A percentile compares a stretch with the other conserved stretches of the same genome.
phyloP scores from a whole-genome alignment of 1,139 yeast genomes.

The Maudiozyma humilis region DNA sequence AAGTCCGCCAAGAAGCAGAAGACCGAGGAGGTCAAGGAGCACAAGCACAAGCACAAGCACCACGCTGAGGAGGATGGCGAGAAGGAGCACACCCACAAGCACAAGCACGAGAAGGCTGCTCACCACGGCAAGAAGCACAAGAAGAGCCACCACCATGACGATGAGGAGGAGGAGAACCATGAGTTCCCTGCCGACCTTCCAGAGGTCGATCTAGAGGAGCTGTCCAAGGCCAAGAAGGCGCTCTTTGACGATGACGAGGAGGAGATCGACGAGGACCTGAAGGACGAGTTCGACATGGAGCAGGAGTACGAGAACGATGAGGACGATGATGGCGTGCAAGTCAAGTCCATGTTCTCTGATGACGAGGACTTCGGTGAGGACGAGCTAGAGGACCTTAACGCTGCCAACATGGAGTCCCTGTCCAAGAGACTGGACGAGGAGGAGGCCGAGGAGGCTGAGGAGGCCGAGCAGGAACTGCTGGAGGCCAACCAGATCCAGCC shows the following conservation, averaged over 20 bases:
- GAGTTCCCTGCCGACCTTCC: constrained; percentile 35
- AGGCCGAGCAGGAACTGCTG: constrained; percentile 65
- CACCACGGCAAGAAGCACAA: constrained; percentile 16
- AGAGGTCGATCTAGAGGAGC: constrained; percentile 56
- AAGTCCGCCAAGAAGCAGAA: constrained; percentile 30
- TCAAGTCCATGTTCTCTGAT: constrained; percentile 78
- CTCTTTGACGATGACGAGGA: constrained; percentile 72
- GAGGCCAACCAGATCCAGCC: constrained; percentile 58
- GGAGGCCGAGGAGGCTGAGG: constrained; percentile 64
- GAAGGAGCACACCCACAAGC: constrained; percentile 14
- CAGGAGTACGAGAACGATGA: constrained; percentile 44
- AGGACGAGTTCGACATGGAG: constrained; percentile 52
- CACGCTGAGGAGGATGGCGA: constrained; percentile 10
- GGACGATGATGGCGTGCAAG: constrained; percentile 44
- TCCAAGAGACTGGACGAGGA: constrained; percentile 64
- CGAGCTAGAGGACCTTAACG: constrained; percentile 72
- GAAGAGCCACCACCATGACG: constrained; percentile 24
- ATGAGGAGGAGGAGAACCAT: constrained; percentile 28
- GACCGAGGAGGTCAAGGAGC: constrained; percentile 8
- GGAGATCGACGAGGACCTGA: constrained; percentile 40
- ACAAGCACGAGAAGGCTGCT: constrained; percentile 25
- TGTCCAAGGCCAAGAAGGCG: constrained; percentile 59
- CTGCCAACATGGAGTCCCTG: constrained; percentile 79
- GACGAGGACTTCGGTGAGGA: constrained; percentile 62
- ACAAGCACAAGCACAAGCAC: background rate